Evolutionary conservation across 495 filamentous ascomycete species (phyloP), one percentile per base, ranked within the genome.

Genomic region (Diplogelasinospora grovesii): DNA sequence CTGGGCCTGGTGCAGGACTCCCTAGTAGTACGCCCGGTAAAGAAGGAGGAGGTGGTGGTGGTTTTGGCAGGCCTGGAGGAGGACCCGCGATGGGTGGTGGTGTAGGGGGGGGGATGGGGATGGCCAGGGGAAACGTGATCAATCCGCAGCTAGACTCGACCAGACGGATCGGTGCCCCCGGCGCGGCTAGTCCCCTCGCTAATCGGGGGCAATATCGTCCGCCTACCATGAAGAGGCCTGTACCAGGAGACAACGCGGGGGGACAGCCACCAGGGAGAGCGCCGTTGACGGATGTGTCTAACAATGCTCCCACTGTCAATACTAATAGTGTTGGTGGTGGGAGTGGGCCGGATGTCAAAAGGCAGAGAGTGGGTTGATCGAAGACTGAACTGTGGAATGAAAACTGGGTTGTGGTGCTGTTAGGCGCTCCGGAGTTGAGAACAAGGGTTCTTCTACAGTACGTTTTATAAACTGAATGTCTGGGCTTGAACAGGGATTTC

Each of bases 91-190:
- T n/a, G n/a, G 5, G 19, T 22, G n/a, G 6, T 20, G 39, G 28
- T 1, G 5, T 15, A 20, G 9, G 14, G 4, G 18, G 8, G 41
- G 44, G 34, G 8, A 24, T 36, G 4, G 25, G 36, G 10, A 41
- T 50, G 27, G 44, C 61, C 48, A 31, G 64, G 46, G 36, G 45
- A 1, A 79, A 82, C 51, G 76, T 82, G 35, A 57, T 85, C 39
- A 89, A 89, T 50, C 85, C 86, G 5, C 72, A 81, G 28, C 51
- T 81, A 4, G 83, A 88, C 46, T 59, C 77, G 28, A 64, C 78
- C 38, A 70, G 86, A 23, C 73, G 78, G 45, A 84, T 95, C 33
- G 88, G 87, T 3, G 84, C 81, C 36, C 86, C 87, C 3, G 69
- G 58, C n/a, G 53, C 47, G 22, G 64, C 68, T 18, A 80, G 75